Evolutionary conservation across 2,329 filamentous ascomycete genomes (phyloP).

Genomic region (Diplocarpon mali): DNA sequence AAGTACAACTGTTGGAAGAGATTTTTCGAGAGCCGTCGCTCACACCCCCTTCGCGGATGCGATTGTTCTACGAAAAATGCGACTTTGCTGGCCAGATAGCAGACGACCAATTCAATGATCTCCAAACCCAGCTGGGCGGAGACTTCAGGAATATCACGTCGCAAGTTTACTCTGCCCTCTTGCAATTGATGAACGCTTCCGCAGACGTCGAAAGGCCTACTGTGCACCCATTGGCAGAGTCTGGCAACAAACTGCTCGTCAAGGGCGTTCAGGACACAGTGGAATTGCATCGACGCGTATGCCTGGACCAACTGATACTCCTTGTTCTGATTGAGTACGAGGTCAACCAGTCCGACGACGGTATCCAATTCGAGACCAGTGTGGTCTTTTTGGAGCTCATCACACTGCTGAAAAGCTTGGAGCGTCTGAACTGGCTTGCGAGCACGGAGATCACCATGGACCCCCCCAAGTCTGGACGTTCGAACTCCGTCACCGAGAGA

Average conservation of each 20-base stretch:
- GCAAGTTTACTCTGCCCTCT: constrained; percentile 42
- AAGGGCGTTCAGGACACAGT: constrained; percentile 71
- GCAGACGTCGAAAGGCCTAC: constrained; percentile 25
- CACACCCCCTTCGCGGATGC: constrained; percentile 63
- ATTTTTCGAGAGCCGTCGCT: constrained; percentile 62
- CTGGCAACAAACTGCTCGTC: constrained; percentile 65
- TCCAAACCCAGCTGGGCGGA: constrained; percentile 58
- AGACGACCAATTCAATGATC: constrained; percentile 65
- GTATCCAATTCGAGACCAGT: constrained; percentile 55
- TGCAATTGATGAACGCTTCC: constrained; percentile 35
- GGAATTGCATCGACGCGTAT: constrained; percentile 58
- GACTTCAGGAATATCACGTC: constrained; percentile 48
- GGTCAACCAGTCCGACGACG: constrained; percentile 61
- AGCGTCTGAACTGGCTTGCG: constrained; percentile 61
- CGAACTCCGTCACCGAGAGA: constrained; percentile 24
- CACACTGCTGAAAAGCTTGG: constrained; percentile 58
- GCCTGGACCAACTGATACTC: constrained; percentile 74
- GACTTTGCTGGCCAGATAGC: constrained; percentile 70
- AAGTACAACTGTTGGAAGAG: constrained; percentile 57
- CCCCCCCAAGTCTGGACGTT: constrained; percentile 32
- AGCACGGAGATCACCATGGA: constrained; percentile 45
- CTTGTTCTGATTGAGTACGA: constrained; percentile 81
- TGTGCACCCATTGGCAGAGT: constrained; percentile 50
- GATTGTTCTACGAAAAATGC: constrained; percentile 66
- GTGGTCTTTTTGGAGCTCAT: constrained; percentile 63